A percentile compares a stretch with the other conserved stretches of the same genome.
Evolutionary conservation across 2,329 filamentous ascomycete species (phyloP).

Genomic region (Fusarium cyanostomum): DNA sequence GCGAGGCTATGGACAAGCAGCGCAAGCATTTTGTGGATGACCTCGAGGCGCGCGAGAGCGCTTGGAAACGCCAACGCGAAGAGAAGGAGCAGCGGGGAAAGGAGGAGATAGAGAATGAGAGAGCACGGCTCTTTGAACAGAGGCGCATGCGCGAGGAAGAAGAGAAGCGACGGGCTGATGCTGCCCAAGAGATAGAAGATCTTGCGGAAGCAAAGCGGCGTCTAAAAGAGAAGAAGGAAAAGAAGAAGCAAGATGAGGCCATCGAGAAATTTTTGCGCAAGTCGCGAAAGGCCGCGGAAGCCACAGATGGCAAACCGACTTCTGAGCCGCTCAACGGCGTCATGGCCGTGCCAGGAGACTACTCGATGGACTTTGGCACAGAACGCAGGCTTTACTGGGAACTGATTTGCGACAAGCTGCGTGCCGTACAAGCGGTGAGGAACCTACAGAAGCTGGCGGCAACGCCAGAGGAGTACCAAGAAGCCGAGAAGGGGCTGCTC

Average conservation of each 20-base stretch:
- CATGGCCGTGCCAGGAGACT: conserved; percentile 51
- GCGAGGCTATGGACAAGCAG: conserved; percentile 77
- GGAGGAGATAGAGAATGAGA: conserved; percentile 51
- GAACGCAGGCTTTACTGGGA: conserved; percentile 52
- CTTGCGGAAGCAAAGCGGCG: conserved; percentile 50
- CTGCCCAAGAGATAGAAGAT: conserved; percentile 52
- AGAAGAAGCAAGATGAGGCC: conserved; percentile 48
- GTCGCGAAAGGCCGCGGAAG: conserved; percentile 49
- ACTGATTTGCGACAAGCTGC: conserved; percentile 53
- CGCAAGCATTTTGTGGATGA: conserved; percentile 85
- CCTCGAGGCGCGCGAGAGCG: conserved; percentile 79
- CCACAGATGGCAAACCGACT: conserved; percentile 28
- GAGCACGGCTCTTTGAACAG: conserved; percentile 49
- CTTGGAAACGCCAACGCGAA: conserved; percentile 67
- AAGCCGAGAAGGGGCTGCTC: conserved; percentile 44
- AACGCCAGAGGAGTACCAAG: conserved; percentile 39
- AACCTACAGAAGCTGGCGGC: conserved; percentile 44
- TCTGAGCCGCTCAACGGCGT: conserved; percentile 48
- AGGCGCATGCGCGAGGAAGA: conserved; percentile 53
- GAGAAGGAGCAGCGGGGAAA: conserved; percentile 51
- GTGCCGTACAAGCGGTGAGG: conserved; percentile 51
- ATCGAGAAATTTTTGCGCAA: conserved; percentile 46
- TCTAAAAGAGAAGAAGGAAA: conserved; percentile 53
- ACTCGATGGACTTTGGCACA: conserved; percentile 42
- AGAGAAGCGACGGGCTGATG: conserved; percentile 47